Evolutionary conservation across 202 grass and related monocot genomes (phyloP), one percentile per base, ranked within the genome.

Genomic region (Miscanthus sacchariflorus): DNA sequence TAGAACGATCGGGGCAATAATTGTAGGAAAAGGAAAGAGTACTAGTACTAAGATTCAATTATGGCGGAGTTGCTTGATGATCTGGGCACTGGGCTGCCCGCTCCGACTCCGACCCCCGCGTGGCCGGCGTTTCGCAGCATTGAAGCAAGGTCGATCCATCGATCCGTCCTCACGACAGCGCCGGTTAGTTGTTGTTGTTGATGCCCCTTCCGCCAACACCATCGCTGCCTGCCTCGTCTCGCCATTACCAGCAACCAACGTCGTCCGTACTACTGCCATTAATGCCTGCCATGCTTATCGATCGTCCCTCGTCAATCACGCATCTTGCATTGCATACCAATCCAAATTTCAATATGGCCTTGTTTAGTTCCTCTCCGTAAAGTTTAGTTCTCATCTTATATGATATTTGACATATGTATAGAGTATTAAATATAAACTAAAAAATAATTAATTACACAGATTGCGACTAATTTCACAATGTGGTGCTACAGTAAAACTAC

Each of bases 141-240:
- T 70, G 86, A 91, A 88, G 90, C 90, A 88, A 91, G 84, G 81
- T 85, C 49, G 84, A 52, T 18, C 49, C 15, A 30, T 30, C 28
- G 28, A 65, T 81, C 77, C 64, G 77, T 81, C 70, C 28, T 66
- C 70, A 42, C 65, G 85, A 88, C 77, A 91, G 13, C 61, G 14
- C 45, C 39, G 81, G 89, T 65, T 50, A n/a, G 52, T 5, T 49
- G 48, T 19, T 56, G 52, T 59, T 56, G 77, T 40, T 52, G 84
- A 88, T 81, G 70, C 63, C 77, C 77, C 90, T 85, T 65, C 42
- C 33, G 67, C 84, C 84, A 83, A 83, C 84, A 68, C 64, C 19
- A 12, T 81, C 39, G 42, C 45, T 67, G 65, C 17, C 69, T 28
- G 75, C 18, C 25, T 84, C n/a, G 70, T 72, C 50, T 19, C 5